Percentiles rank a stretch among this genome's conserved stretches.
Evolutionary conservation across 1,139 yeast species (phyloP).

Genomic region (Suhomyces wounanorum): DNA sequence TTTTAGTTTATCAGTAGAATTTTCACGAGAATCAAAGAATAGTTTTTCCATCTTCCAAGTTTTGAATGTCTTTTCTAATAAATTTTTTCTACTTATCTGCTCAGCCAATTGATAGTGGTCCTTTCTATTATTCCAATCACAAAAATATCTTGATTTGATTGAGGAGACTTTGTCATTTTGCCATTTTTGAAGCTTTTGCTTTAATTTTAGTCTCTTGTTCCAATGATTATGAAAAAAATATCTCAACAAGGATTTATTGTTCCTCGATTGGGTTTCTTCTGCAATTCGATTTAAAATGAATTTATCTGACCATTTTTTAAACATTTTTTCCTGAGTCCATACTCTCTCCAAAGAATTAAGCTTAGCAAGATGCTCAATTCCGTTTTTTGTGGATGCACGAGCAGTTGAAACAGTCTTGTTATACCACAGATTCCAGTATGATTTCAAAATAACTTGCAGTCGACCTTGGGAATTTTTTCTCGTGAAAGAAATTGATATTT

Average conservation of each 20-base stretch:
- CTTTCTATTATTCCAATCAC: constrained; percentile 20
- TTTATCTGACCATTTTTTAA: constrained; percentile 20
- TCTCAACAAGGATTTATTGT: constrained; percentile 11
- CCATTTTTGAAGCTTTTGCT: constrained; percentile 1
- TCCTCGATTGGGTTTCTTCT: constrained; percentile 11
- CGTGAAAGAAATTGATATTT: neutral
- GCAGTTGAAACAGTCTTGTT: neutral
- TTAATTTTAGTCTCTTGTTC: constrained; percentile 17
- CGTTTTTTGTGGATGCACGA: neutral
- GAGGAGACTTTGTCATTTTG: constrained; percentile 7
- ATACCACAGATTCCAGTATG: constrained; percentile 8
- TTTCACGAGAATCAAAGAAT: neutral
- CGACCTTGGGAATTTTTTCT: neutral
- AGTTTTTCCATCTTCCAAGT: constrained; percentile 20
- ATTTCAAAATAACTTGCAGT: neutral
- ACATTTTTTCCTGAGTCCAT: constrained; percentile 16
- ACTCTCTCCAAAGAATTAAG: constrained; percentile 13
- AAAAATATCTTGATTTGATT: constrained; percentile 10
- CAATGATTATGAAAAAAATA: constrained; percentile 21
- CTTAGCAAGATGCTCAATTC: constrained; percentile 5
- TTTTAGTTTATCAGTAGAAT: neutral
- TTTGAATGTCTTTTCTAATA: constrained; percentile 8
- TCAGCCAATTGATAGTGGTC: neutral
- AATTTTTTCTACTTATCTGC: neutral
- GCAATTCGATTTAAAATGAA: constrained; percentile 9